A percentile compares a stretch with the other conserved stretches of the same genome.
Evolutionary conservation across 345 rosid genomes (phyloP).

Genomic region (Melaleuca alternifolia): DNA sequence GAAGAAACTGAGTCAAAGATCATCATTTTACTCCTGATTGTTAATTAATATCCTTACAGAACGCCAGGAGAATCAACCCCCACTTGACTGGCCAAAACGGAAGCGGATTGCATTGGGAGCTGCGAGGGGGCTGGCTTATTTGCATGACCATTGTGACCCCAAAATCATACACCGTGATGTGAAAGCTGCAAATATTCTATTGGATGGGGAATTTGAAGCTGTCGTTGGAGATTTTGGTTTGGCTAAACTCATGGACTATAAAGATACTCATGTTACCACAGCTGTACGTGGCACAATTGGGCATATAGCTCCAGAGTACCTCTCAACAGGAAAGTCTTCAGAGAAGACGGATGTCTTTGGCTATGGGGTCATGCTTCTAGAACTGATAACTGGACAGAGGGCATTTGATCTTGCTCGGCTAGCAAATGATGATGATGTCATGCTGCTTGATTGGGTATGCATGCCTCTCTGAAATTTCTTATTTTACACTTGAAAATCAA

Average conservation of each 20-base stretch:
- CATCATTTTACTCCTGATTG: not conserved
- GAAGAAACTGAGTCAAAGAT: not conserved
- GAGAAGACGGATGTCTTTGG: slow-evolving; percentile 99
- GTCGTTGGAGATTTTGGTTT: slow-evolving; percentile 96
- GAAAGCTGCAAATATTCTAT: slow-evolving; percentile 88
- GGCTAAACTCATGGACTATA: slow-evolving; percentile 87
- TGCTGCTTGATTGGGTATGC: slow-evolving; percentile 94
- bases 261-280: slow-evolving; percentile 88
- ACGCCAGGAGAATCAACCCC: slow-evolving; percentile 32
- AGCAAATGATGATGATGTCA: slow-evolving; percentile 87
- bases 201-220: slow-evolving; percentile 92
- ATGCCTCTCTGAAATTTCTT: not conserved
- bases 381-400: slow-evolving; percentile 88
- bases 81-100: slow-evolving; percentile 66
- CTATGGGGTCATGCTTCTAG: slow-evolving; percentile 97
- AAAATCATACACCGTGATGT: slow-evolving; percentile 96
- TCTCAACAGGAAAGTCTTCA: slow-evolving; percentile 80
- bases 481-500: not conserved
- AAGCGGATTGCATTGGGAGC: slow-evolving; percentile 72
- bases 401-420: slow-evolving; percentile 95
- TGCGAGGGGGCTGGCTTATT: slow-evolving; percentile 86
- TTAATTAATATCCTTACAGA: slow-evolving; percentile 23
- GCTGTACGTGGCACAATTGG: slow-evolving; percentile 99
- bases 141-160: slow-evolving; percentile 91
- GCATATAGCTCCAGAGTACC: slow-evolving; percentile 93